These are phyloP conservation scores for Ajuga reptans DNA, from an alignment of 305 asterid species.

Conservation along the genomic window DNA sequence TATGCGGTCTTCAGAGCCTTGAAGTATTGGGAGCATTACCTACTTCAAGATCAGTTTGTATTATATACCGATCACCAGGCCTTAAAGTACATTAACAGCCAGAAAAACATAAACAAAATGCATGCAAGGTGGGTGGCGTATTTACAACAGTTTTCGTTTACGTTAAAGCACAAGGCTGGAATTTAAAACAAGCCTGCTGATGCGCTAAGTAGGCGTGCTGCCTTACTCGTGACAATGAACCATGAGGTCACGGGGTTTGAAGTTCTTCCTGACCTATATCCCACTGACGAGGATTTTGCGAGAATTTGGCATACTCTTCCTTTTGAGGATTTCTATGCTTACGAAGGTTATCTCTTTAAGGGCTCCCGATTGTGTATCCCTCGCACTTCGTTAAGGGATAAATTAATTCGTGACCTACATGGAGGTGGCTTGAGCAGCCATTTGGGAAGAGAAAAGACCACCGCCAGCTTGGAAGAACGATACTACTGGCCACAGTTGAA, in stretches of 20 bases:
- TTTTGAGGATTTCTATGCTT: too few relatives aligned
- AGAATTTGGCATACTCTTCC: too few relatives aligned
- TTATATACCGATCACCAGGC: background rate
- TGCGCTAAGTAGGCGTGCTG: background rate
- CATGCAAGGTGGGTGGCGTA: background rate
- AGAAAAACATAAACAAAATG: background rate
- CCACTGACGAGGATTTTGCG: background rate
- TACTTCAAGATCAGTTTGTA: background rate
- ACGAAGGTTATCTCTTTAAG: background rate
- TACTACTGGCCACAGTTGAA: background rate
- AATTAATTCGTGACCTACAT: background rate
- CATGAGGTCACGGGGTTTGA: background rate
- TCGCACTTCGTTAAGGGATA: background rate
- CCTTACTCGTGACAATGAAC: background rate
- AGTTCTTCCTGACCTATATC: background rate
- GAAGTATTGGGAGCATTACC: slow-evolving; percentile 1
- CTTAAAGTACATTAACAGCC: background rate
- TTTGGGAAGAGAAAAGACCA: background rate
- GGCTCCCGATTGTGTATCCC: background rate
- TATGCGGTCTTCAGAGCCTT: background rate
- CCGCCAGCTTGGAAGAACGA: background rate
- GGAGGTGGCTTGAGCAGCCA: background rate
- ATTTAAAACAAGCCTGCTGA: background rate
- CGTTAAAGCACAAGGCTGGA: background rate
- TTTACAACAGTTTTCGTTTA: background rate